These are phyloP conservation scores for Metarhizium guizhouense DNA, from an alignment of 2,329 filamentous ascomycete genomes.

Conservation along the genomic window DNA sequence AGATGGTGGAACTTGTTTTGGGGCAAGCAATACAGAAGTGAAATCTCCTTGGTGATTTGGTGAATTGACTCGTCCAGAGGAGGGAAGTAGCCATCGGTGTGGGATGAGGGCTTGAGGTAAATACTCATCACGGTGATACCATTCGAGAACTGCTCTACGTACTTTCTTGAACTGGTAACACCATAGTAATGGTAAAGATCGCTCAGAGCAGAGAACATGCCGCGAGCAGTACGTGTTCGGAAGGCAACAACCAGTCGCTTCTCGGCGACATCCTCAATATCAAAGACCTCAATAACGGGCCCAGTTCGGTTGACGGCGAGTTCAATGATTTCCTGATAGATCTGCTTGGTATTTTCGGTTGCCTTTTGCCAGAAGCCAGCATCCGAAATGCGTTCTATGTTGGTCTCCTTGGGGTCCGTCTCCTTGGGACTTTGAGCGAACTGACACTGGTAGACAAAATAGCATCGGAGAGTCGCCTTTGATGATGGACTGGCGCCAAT, in stretches of 20 bases:
- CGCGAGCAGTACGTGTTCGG: slow-evolving; percentile 83
- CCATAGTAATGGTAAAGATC: slow-evolving; percentile 99
- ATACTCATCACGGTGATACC: slow-evolving; percentile 95
- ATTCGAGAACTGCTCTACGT: slow-evolving; percentile 98
- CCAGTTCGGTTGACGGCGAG: slow-evolving; percentile 77
- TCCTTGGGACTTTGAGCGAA: slow-evolving; percentile 68
- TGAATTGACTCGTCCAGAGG: slow-evolving; percentile 91
- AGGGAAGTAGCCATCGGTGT: slow-evolving; percentile 51
- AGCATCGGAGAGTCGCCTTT: slow-evolving; percentile 84
- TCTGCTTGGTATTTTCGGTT: slow-evolving; percentile 86
- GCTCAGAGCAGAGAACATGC: slow-evolving; percentile 89
- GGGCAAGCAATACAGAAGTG: slow-evolving; percentile 91
- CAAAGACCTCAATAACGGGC: slow-evolving; percentile 95
- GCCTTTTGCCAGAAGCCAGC: slow-evolving; percentile 93
- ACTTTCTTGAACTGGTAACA: slow-evolving; percentile 91
- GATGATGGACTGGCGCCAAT: slow-evolving; percentile 59
- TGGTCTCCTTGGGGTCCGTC: slow-evolving; percentile 70
- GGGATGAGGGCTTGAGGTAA: slow-evolving; percentile 70
- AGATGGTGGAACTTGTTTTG: slow-evolving; percentile 92
- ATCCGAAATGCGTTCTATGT: slow-evolving; percentile 86
- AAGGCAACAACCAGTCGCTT: slow-evolving; percentile 94
- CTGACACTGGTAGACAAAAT: slow-evolving; percentile 96
- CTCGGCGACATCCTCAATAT: slow-evolving; percentile 83
- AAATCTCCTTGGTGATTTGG: slow-evolving; percentile 98
- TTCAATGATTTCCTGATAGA: slow-evolving; percentile 91